Base-by-base conservation (phyloP, 352 stramenopile species). In the Sclerospora graminicola region DNA sequence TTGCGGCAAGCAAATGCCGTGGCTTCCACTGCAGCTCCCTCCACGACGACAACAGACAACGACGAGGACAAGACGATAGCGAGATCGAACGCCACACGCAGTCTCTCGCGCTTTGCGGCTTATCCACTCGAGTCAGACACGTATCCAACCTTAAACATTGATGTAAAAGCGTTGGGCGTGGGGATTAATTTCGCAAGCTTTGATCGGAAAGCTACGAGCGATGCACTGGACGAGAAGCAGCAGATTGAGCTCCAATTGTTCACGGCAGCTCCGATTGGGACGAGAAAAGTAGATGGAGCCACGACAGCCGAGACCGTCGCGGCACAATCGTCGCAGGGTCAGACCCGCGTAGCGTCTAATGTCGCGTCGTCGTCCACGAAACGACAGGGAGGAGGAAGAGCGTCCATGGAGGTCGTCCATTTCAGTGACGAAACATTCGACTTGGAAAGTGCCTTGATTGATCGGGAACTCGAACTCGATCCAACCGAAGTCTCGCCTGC, bases 171-270 rank as follows among this genome's bases (percentile, higher is more conserved):
- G 14, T 51, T 90, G 10, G 75, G 71, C 0, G 55, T 84, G 14
- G 61, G 52, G 6, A 68, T 75, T n/a, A 69, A 84, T 26, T 63
- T 82, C 31, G 54, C 64, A 13, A 75, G 62, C 20, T 84, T 81
- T 21, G 69, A 66, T 21, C 69, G 54, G 15, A 69, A 79, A 45
- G 57, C 63, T 34, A 63, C 64, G 13, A 68, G 60, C 15, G 77
- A 82, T 4, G 71, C 79, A 34, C 42, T 89, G 18, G 77, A 92
- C 48, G 81, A 93, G 42, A 93, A 93, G 30, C 76, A 89, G 48
- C 81, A 93, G 40, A 89, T 90, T 27, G 78, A 93, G 48, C 35
- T 93, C 15, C 78, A 93, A 30, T 26, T 93, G 15, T 93, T 93
- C 32, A 88, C 81, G 24, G 81, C 81, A 5, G 74, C 81, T 0